Evolutionary conservation across 352 stramenopile genomes (phyloP), one percentile per base, ranked within the genome.

Genomic region (Phytophthora sp.): DNA sequence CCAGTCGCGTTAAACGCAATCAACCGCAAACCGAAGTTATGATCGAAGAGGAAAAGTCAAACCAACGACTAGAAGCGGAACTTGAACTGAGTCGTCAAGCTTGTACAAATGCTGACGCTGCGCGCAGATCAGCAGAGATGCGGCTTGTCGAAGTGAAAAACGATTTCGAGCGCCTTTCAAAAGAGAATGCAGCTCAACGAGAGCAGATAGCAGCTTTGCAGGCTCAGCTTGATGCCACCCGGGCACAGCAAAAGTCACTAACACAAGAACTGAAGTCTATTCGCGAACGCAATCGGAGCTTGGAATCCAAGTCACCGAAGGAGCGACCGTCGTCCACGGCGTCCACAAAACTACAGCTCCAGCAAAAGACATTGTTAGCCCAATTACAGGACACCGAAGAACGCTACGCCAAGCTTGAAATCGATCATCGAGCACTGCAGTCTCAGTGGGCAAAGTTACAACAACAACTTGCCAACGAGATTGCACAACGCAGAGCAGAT

Each of bases 181-280:
- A 45, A 26, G 76, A 84, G 31, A 73, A 72, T 56, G 59, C 48
- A 9, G 10, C 43, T 15, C 64, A 88, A 26, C 68, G 63, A 13
- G 70, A 81, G 0, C 60, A 82, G 35, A 57, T 89, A 7, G 28
- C 57, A 17, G 74, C 62, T 18, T 41, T 83, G 12, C 80, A 87
- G 21, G 11, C 38, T 0, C 68, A 89, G 39, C 54, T 86, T 56
- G 20, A 51, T 49, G 26, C 50, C 27, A 56, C 58, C 1, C 56
- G 67, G 54, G 24, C 30, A 31, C 28, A 45, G 6, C 42, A 72
- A 11, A 62, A 67, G 9, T 31, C 35, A 5, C 21, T 63, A 23
- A 35, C 26, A 12, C 37, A 67, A 5, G 49, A 72, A 10, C 28
- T 72, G 1, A 72, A 63, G 21, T 42, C 34, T 20, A 17, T 43